Base-by-base conservation (phyloP, 352 stramenopile genomes). In the Halophytophthora polymorphica region DNA sequence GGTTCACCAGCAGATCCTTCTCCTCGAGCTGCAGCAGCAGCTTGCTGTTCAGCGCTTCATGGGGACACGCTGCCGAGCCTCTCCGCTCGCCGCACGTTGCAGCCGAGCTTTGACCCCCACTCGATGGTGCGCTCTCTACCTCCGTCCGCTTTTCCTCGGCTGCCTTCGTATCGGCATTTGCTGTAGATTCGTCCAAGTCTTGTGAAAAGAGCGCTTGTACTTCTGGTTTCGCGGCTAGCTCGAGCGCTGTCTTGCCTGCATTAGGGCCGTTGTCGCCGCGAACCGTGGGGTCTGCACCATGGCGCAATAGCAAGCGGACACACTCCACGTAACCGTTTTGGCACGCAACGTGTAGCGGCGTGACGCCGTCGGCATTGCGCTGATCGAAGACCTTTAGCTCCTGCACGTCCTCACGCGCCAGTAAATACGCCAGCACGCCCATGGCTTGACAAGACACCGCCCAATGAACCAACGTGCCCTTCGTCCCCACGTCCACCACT, bases 381-480 rank as follows among this genome's bases (percentile, higher is more conserved):
- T 57, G 44, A 57, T 93, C 56, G 5, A 90, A 50, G 1, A 90
- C 56, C 6, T 67, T 54, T 14, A 54, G 53, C 10, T 61, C 37
- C 38, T 71, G 43, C 12, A 80, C 68, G 14, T 76, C 58, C 23
- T 69, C 56, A 29, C 58, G 58, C 29, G 63, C 40, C 17, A 94
- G 44, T 10, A 94, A 54, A 4, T 73, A 54, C 13, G 50, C 56
- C 22, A 87, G 61, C 52, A 88, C 77, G 7, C 78, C 56, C 15
- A 64, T 45, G 2, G 84, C 80, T n/a, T 85, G 66, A 56, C 84
- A 93, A 2, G 75, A 88, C 22, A 76, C 77, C 5, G 84, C 80
- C 84, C 84, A 95, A 53, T 95, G 84, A 34, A 92, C 40, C 19
- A 95, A 44, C 22, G 82, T 82, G 44, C 88, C 88, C 12, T 62